Base-by-base conservation (phyloP, 2,329 filamentous ascomycete species). In the Hirsutella minnesotensis region DNA sequence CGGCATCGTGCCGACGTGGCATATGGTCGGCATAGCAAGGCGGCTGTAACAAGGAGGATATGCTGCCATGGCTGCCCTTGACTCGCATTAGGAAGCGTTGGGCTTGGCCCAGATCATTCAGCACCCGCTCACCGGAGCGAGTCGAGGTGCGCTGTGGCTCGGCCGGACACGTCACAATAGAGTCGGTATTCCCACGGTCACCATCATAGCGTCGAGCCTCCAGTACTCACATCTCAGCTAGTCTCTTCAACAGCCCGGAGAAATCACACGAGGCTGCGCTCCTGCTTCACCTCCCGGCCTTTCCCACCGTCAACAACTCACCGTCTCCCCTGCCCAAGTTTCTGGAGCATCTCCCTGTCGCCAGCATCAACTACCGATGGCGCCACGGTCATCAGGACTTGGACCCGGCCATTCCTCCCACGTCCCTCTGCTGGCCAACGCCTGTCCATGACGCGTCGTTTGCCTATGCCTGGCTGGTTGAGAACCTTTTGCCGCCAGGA, bases 291-390 rank as follows among this genome's bases (percentile, higher is more conserved):
- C 57, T 81, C 0, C 77, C 77, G 5, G 63, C 73, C 0, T 66
- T 64, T 38, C 61, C 70, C 12, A 56, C 59, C 27, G 45, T 46
- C 8, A 46, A 58, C 40, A 46, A 50, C 8, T 46, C 52, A 3
- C 47, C 50, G 12, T 44, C 51, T 9, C 45, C 58, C 27, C 49
- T 72, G 20, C 67, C 71, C 22, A 49, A 48, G 9, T 72, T 70
- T 45, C 57, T 69, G 27, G 59, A 54, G 12, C 56, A 56, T 13
- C 63, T 62, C 30, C 67, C 75, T 2, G 65, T 73, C 0, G 75
- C 69, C 5, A 67, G 68, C 43, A 73, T 81, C 53, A 73, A 78
- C 53, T 81, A 81, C 55, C 67, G 77, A 15, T 81, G 78, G 77
- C 55, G 55, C 8, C 56, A 45, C 3, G 48, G 46, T 16, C 52